Evolutionary conservation across 768 basidiomycete species (phyloP).

Genomic region (Paxillus rubicundulus): DNA sequence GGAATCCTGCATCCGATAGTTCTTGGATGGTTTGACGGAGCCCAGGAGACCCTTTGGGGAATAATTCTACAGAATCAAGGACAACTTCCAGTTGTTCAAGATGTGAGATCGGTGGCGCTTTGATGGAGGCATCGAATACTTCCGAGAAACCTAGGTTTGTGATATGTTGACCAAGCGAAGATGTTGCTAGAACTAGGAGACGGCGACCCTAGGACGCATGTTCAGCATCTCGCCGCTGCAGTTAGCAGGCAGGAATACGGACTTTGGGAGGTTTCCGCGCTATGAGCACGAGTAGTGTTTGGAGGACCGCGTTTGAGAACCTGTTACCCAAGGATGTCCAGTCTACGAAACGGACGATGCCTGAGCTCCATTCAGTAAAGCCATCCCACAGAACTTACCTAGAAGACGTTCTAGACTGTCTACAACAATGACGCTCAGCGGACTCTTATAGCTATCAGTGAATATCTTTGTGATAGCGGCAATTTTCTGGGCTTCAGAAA

Average conservation of each 20-base stretch:
- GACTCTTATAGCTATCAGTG: slow-evolving; percentile 95
- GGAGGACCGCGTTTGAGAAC: slow-evolving; percentile 92
- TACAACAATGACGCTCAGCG: slow-evolving; percentile 91
- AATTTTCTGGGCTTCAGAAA: slow-evolving; percentile 89
- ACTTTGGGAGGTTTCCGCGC: slow-evolving; percentile 92
- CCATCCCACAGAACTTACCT: slow-evolving; percentile 47
- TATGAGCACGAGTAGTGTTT: slow-evolving; percentile 85
- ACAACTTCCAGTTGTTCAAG: slow-evolving; percentile 73
- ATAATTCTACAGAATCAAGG: slow-evolving; percentile 76
- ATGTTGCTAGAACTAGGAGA: slow-evolving; percentile 87
- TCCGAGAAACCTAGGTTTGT: slow-evolving; percentile 88
- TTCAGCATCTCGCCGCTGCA: slow-evolving; percentile 6
- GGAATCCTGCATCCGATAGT: slow-evolving; percentile 73
- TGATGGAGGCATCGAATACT: slow-evolving; percentile 83
- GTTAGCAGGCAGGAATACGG: slow-evolving; percentile 9
- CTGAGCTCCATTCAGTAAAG: background rate
- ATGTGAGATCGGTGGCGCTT: slow-evolving; percentile 76
- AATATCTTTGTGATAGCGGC: slow-evolving; percentile 90
- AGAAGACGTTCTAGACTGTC: slow-evolving; percentile 92
- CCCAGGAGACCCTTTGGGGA: slow-evolving; percentile 51
- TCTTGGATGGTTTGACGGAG: slow-evolving; percentile 57
- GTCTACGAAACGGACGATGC: slow-evolving; percentile 46
- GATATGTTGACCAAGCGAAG: slow-evolving; percentile 83
- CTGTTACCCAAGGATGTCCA: slow-evolving; percentile 97
- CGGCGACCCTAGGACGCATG: slow-evolving; percentile 70